Base-by-base conservation (phyloP, 2,329 filamentous ascomycete genomes). In the Aspergillus sp. region DNA sequence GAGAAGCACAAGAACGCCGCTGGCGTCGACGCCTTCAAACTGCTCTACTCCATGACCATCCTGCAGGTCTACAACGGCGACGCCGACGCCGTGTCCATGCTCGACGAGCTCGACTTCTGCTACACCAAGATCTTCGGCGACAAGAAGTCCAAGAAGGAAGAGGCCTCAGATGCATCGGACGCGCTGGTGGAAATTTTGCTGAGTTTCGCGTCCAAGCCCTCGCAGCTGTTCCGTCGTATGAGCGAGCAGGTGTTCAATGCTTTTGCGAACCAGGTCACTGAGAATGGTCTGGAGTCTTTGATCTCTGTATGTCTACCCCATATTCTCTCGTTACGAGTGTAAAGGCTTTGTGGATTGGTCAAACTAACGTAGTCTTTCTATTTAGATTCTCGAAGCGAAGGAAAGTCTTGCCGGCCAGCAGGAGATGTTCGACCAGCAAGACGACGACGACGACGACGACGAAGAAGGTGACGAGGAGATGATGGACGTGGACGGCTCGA, bases 1-100 rank as follows among this genome's bases (percentile, higher is more conserved):
- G 83, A 84, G 49, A 80, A 81, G 31, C 85, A 68, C 36, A 42
- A 42, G 24, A 67, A 71, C 52, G 61, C 61, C 22, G 66, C 71
- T 2, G 70, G 70, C 55, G 80, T 80, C 16, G 86, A 87, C 61
- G 90, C 90, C 0, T 84, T 97, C 59, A 88, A 89, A 20, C 82
- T 97, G 39, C 83, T 98, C 1, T 92, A 96, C 72, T 88, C 91
- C 0, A 84, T 97, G 55, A 90, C 92, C 0, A 85, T 97, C 14
- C 82, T 98, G 57, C 92, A 97, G 73, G 83, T 96, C 9, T 96
- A 96, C 78, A 93, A 94, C 69, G 91, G 92, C 24, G 92, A 96
- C 60, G 83, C 90, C 0, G 95, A 98, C 71, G 91, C 92, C 0
- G 84, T 96, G 22, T 87, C 89, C 52, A 88, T 95, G 62, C 80